These are phyloP conservation scores for Mucor ambiguus DNA, from an alignment of 371 early-diverging fungal species.

Conservation along the genomic window DNA sequence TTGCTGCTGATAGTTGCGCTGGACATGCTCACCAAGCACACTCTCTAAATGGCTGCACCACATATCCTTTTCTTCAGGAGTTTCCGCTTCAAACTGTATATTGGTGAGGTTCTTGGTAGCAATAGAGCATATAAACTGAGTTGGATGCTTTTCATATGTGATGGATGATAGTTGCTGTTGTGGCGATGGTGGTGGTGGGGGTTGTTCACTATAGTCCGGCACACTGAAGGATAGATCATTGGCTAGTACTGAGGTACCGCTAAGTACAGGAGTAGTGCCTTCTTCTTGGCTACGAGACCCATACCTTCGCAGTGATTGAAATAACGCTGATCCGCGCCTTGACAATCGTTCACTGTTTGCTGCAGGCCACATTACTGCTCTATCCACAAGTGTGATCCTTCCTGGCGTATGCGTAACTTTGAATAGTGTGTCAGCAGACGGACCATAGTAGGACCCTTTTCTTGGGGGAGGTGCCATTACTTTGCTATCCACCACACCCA, in stretches of 20 bases:
- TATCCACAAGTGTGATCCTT: conserved; percentile 28
- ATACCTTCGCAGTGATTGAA: conserved; percentile 21
- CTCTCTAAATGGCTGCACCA: conserved; percentile 38
- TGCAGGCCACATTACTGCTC: conserved; percentile 14
- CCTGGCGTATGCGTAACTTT: conserved; percentile 30
- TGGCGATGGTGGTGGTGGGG: background rate
- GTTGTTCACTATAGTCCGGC: background rate
- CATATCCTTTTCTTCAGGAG: conserved; percentile 26
- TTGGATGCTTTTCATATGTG: conserved; percentile 28
- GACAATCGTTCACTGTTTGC: conserved; percentile 6
- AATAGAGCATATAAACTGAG: conserved; percentile 38
- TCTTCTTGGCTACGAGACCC: conserved; percentile 13
- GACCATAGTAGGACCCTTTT: conserved; percentile 22
- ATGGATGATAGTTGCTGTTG: background rate
- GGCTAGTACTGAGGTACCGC: background rate
- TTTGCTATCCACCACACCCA: conserved; percentile 40
- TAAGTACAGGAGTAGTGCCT: background rate
- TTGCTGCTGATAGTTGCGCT: conserved; percentile 4
- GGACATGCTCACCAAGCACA: conserved; percentile 25
- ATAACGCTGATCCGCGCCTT: conserved; percentile 21
- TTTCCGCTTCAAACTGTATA: conserved; percentile 32
- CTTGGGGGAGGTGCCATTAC: conserved; percentile 4
- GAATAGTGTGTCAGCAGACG: conserved; percentile 26
- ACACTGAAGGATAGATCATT: background rate
- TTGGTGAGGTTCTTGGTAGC: conserved; percentile 28